phyloP scores from a whole-genome alignment of 352 stramenopile species.

The Nothophytophthora sp. region DNA sequence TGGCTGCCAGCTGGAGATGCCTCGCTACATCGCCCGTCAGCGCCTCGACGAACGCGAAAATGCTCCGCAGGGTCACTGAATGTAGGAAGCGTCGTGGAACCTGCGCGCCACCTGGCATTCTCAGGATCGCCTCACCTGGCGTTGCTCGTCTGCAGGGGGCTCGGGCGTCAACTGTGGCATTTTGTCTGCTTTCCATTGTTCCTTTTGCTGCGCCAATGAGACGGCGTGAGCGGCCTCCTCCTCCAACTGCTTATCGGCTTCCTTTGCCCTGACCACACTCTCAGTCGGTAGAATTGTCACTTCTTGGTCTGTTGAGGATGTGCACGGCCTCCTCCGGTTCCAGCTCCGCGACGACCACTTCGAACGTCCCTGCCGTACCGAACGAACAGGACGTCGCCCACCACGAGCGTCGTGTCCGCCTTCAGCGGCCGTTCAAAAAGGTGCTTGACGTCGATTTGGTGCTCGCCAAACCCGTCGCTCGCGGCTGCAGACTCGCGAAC shows the following conservation, averaged over 20 bases:
- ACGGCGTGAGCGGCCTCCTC: slow-evolving; percentile 32
- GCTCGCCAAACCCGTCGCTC: slow-evolving; percentile 66
- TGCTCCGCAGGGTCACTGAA: slow-evolving; percentile 20
- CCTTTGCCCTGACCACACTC: slow-evolving; percentile 37
- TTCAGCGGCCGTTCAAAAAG: slow-evolving; percentile 77
- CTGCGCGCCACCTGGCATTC: slow-evolving; percentile 47
- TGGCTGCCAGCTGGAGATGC: slow-evolving; percentile 54
- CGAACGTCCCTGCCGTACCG: slow-evolving; percentile 79
- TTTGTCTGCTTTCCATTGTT: slow-evolving; percentile 43
- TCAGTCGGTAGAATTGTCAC: slow-evolving; percentile 80
- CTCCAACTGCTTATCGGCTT: slow-evolving; percentile 33
- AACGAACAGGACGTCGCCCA: slow-evolving; percentile 77
- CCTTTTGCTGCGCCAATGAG: slow-evolving; percentile 30
- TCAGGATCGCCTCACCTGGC: slow-evolving; percentile 48
- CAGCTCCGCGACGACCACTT: slow-evolving; percentile 65
- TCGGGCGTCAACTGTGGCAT: slow-evolving; percentile 35
- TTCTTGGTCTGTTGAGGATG: slow-evolving; percentile 82
- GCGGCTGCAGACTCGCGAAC: slow-evolving; percentile 71
- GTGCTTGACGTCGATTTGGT: slow-evolving; percentile 82
- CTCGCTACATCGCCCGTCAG: slow-evolving; percentile 41
- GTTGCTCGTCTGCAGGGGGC: slow-evolving; percentile 36
- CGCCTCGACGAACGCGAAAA: slow-evolving; percentile 62
- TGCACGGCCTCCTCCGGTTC: slow-evolving; percentile 56
- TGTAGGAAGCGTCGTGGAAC: slow-evolving; percentile 50
- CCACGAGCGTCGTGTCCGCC: slow-evolving; percentile 73